Evolutionary conservation across 2,329 filamentous ascomycete species (phyloP).

Genomic region (Aspergillus glaucus): DNA sequence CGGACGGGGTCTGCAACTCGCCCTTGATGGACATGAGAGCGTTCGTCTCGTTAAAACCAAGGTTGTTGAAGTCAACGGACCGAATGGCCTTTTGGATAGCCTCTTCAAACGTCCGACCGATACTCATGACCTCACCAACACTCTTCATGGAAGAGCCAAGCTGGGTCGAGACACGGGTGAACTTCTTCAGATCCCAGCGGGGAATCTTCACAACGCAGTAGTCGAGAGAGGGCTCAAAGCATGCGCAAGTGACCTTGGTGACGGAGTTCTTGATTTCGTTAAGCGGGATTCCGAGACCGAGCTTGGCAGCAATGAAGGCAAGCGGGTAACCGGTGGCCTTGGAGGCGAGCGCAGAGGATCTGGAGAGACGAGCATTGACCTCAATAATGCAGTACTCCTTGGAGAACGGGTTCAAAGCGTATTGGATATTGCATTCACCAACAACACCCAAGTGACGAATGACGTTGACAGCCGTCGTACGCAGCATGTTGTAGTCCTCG

Average conservation of each 20-base stretch:
- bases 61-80: conserved; percentile 88
- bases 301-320: conserved; percentile 93
- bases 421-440: conserved; percentile 98
- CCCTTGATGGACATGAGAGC: conserved; percentile 94
- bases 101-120: conserved; percentile 93
- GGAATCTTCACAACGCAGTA: conserved; percentile 99
- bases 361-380: conserved; percentile 91
- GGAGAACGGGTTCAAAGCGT: conserved; percentile 90
- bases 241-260: conserved; percentile 90
- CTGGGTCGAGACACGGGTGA: conserved; percentile 90
- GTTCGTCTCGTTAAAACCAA: conserved; percentile 87
- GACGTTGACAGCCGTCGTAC: conserved; percentile 93
- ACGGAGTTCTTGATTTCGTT: conserved; percentile 97
- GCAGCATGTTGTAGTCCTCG: conserved; percentile 98
- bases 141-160: conserved; percentile 99
- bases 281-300: conserved; percentile 87
- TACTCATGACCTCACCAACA: conserved; percentile 98
- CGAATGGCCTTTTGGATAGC: conserved; percentile 98
- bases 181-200: conserved; percentile 98
- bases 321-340: conserved; percentile 96
- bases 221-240: conserved; percentile 96
- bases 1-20: conserved; percentile 93
- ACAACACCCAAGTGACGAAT: conserved; percentile 96
- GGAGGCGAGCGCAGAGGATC: conserved; percentile 90
- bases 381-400: conserved; percentile 98